Conservation (phyloP, 108 stramenopile species). For the Fistulifera pelliculosa region DNA sequence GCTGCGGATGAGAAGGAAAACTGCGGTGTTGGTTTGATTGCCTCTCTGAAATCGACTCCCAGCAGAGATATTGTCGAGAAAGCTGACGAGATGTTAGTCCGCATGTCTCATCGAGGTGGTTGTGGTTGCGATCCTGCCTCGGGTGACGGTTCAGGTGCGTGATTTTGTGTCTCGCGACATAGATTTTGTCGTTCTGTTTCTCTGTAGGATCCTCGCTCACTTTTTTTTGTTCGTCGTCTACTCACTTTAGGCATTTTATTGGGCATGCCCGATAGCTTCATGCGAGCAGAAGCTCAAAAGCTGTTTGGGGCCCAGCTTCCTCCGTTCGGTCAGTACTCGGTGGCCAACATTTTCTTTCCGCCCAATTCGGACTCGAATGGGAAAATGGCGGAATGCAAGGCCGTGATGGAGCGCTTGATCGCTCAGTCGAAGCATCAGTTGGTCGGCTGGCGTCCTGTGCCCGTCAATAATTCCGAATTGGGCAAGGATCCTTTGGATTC, state of each 20-base stretch:
- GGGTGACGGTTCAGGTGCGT: slow-evolving; percentile 88
- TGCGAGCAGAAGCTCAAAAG: slow-evolving; percentile 77
- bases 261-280: slow-evolving; percentile 94
- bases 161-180: background rate
- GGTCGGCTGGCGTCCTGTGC: slow-evolving; percentile 84
- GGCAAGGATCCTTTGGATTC: slow-evolving; percentile 86
- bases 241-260: slow-evolving; percentile 62
- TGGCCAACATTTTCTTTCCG: slow-evolving; percentile 92
- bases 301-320: slow-evolving; percentile 74
- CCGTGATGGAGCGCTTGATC: slow-evolving; percentile 69
- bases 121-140: slow-evolving; percentile 87
- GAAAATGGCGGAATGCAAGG: slow-evolving; percentile 64
- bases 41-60: slow-evolving; percentile 73
- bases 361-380: slow-evolving; percentile 61
- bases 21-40: slow-evolving; percentile 87
- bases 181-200: background rate
- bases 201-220: background rate
- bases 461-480: slow-evolving; percentile 84
- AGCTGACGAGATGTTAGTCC: slow-evolving; percentile 95
- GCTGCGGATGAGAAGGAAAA: slow-evolving; percentile 71
- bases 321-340: slow-evolving; percentile 78
- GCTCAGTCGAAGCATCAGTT: slow-evolving; percentile 69
- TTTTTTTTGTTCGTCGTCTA: background rate
- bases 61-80: slow-evolving; percentile 85
- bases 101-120: slow-evolving; percentile 95